Conservation (phyloP, 768 basidiomycete species). For the Phaffia australis region DNA sequence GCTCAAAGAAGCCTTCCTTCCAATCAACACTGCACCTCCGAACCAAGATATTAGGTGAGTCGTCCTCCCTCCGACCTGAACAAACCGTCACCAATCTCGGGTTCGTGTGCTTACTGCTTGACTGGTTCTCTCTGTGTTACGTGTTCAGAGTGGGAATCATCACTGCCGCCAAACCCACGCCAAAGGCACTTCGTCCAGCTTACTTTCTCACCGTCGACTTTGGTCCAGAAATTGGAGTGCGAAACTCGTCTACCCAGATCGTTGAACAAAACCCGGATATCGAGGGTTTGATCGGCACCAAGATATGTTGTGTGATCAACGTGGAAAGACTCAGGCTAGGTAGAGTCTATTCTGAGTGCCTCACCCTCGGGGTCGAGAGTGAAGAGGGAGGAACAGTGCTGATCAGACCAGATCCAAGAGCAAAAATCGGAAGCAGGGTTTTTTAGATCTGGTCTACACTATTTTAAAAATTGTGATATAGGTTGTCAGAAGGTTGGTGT, state of each 20-base stretch:
- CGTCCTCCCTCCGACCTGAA: neutral
- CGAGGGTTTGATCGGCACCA: slow-evolving; percentile 14
- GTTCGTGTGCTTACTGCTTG: neutral
- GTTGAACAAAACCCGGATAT: slow-evolving; percentile 3
- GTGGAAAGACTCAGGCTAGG: slow-evolving; percentile 14
- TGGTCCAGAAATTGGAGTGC: slow-evolving; percentile 16
- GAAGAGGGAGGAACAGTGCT: slow-evolving; percentile 18
- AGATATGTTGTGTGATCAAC: slow-evolving; percentile 20
- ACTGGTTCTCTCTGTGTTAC: neutral
- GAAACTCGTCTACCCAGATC: slow-evolving; percentile 23
- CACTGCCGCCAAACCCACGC: slow-evolving; percentile 16
- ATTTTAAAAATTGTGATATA: too few species aligned
- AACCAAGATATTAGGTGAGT: slow-evolving; percentile 2
- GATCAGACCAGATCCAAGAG: slow-evolving; percentile 16
- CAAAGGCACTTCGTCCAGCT: slow-evolving; percentile 23
- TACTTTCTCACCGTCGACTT: slow-evolving; percentile 23
- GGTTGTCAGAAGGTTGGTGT: too few species aligned
- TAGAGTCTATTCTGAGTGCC: slow-evolving; percentile 16
- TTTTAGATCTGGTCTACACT: slow-evolving; percentile 3
- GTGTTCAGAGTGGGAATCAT: slow-evolving; percentile 22
- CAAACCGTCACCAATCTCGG: too few species aligned
- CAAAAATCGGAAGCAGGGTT: slow-evolving; percentile 22
- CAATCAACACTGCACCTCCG: slow-evolving; percentile 2
- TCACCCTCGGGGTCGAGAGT: slow-evolving; percentile 19
- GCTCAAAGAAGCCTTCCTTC: slow-evolving; percentile 23